Conservation (phyloP, 139 green algal species). For the Pseudopediastrum boryanum region DNA sequence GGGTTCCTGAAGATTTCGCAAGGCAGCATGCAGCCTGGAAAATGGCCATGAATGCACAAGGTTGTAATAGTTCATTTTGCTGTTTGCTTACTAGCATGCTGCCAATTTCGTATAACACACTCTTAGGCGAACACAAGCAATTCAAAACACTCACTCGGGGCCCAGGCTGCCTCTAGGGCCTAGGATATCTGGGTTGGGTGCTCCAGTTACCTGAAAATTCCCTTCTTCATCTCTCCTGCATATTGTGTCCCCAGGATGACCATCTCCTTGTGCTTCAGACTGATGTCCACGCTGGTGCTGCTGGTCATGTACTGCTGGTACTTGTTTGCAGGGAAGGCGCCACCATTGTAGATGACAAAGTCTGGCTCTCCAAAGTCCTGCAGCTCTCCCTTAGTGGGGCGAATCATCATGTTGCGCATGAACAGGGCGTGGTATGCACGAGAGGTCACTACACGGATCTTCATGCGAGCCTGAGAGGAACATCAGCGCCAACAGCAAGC, state of each 20-base stretch:
- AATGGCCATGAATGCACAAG: no score
- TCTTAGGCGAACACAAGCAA: no score
- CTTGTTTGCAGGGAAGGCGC: slow-evolving; percentile 29
- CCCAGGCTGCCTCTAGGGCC: no score
- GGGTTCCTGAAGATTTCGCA: no score
- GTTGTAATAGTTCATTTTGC: no score
- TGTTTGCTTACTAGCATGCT: no score
- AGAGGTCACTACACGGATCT: slow-evolving; percentile 85
- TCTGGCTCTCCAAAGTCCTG: slow-evolving; percentile 83
- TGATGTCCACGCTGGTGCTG: slow-evolving; percentile 85
- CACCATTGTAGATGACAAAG: slow-evolving; percentile 95
- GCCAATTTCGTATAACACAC: no score
- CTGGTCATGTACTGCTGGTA: slow-evolving; percentile 91
- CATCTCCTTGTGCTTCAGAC: slow-evolving; percentile 71
- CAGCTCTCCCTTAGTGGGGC: slow-evolving; percentile 80
- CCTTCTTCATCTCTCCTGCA: slow-evolving; percentile 95
- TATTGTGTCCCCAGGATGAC: slow-evolving; percentile 88
- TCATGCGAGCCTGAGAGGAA: slow-evolving; percentile 41
- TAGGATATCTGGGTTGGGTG: no score
- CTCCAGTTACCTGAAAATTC: slow-evolving; percentile 70
- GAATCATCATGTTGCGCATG: slow-evolving; percentile 98
- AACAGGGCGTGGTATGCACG: slow-evolving; percentile 95
- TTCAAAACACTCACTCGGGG: no score
- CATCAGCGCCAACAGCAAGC: no score
- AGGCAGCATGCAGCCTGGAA: no score